A percentile compares a stretch with the other conserved stretches of the same genome.
These are phyloP conservation scores for Clarireedia sp. DNA, from an alignment of 2,329 filamentous ascomycete species.

Conservation along the genomic window DNA sequence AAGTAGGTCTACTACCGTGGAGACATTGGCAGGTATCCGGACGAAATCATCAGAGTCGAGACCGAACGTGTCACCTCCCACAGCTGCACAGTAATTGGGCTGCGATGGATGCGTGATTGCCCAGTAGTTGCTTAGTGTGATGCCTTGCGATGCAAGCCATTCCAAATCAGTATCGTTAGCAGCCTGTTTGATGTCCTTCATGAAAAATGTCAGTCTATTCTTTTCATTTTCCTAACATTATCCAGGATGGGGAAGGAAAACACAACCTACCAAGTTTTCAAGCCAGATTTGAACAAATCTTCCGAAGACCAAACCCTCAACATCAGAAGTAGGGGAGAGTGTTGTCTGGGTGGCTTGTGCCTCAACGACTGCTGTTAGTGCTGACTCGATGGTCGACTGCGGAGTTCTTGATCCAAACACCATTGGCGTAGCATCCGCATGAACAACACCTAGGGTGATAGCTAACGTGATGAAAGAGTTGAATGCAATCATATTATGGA, in stretches of 20 bases:
- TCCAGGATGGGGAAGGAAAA: background rate
- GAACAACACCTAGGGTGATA: background rate
- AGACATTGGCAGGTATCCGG: conserved; percentile 35
- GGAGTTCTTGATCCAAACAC: background rate
- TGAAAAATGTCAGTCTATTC: background rate
- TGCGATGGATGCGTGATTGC: conserved; percentile 52
- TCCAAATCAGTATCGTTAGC: conserved; percentile 35
- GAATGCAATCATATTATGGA: too few relatives aligned
- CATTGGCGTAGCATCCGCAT: background rate
- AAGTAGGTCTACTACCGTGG: conserved; percentile 41
- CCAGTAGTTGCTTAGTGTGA: conserved; percentile 45
- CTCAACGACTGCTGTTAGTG: conserved; percentile 28
- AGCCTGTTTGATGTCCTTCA: conserved; percentile 10
- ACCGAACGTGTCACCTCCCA: conserved; percentile 49
- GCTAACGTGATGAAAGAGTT: background rate
- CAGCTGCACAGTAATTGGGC: conserved; percentile 55
- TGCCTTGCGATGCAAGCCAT: conserved; percentile 45
- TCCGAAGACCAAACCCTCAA: conserved; percentile 47
- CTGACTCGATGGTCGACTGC: conserved; percentile 16
- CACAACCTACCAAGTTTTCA: conserved; percentile 42
- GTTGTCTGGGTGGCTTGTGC: conserved; percentile 39
- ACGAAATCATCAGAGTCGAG: conserved; percentile 46
- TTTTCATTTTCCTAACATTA: background rate
- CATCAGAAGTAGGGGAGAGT: conserved; percentile 37
- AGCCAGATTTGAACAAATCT: conserved; percentile 55